These are phyloP conservation scores for Hypoxylon perforatum DNA, from an alignment of 495 filamentous ascomycete species.

Conservation along the genomic window DNA sequence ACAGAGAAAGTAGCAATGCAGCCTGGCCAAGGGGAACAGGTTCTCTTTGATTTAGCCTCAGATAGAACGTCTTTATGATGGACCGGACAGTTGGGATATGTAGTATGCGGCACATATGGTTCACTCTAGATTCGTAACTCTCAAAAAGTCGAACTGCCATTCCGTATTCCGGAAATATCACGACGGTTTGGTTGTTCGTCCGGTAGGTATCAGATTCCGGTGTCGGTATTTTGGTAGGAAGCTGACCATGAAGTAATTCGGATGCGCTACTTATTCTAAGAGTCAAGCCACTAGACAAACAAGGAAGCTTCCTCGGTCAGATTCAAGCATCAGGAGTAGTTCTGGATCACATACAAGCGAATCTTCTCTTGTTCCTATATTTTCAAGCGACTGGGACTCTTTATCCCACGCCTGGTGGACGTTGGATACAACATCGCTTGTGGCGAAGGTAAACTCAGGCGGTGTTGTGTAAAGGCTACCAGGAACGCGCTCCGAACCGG, in stretches of 20 bases:
- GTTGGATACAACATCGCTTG: constrained; percentile 45
- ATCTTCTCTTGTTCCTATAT: constrained; percentile 25
- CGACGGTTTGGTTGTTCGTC: constrained; percentile 10
- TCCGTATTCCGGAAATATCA: constrained; percentile 28
- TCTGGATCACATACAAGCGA: constrained; percentile 23
- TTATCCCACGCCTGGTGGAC: constrained; percentile 20
- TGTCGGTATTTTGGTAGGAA: not conserved
- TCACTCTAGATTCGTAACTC: constrained; percentile 51
- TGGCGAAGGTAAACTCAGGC: constrained; percentile 1
- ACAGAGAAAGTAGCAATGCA: constrained; percentile 55
- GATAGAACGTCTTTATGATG: constrained; percentile 52
- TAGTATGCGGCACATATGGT: constrained; percentile 56
- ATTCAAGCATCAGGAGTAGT: not conserved
- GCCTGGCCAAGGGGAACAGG: constrained; percentile 39
- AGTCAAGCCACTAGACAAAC: constrained; percentile 21
- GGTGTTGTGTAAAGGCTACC: not conserved
- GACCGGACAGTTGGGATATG: constrained; percentile 42
- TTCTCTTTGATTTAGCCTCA: constrained; percentile 30
- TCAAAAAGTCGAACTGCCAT: constrained; percentile 49
- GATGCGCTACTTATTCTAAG: constrained; percentile 20
- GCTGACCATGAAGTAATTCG: constrained; percentile 2
- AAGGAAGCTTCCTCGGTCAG: constrained; percentile 20
- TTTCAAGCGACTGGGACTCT: constrained; percentile 20
- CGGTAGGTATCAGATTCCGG: not conserved
- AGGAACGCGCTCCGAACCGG: not conserved